Percentiles rank a stretch among this genome's conserved stretches.
Conservation (phyloP, 2,329 filamentous ascomycete species). For the Blastomyces gilchristii region DNA sequence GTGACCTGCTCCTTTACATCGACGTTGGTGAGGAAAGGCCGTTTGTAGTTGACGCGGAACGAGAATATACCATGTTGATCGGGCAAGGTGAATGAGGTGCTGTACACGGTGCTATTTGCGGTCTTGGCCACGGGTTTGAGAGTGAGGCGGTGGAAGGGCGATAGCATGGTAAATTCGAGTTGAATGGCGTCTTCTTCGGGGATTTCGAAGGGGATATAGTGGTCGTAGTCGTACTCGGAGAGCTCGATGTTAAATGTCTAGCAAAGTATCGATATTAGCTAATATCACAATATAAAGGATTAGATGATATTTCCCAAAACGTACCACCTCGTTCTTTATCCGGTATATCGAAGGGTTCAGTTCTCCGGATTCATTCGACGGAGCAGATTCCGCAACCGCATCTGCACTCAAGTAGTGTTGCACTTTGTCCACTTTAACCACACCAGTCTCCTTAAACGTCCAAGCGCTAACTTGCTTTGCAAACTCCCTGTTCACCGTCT, state of each 20-base stretch:
- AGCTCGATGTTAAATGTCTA: conserved; percentile 80
- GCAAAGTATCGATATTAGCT: background rate
- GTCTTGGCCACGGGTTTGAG: conserved; percentile 52
- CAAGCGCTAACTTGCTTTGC: conserved; percentile 78
- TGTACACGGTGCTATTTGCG: conserved; percentile 61
- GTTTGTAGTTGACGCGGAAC: conserved; percentile 94
- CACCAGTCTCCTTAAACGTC: conserved; percentile 90
- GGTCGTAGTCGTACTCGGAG: conserved; percentile 69
- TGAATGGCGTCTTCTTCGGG: conserved; percentile 66
- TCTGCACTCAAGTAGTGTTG: conserved; percentile 58
- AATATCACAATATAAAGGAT: conserved; percentile 18
- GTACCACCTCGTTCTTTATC: conserved; percentile 91
- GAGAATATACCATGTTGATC: conserved; percentile 99
- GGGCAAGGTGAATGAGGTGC: conserved; percentile 66
- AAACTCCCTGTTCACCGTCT: conserved; percentile 74
- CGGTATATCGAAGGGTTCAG: conserved; percentile 80
- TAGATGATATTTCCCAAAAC: conserved; percentile 32
- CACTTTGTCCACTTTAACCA: conserved; percentile 72
- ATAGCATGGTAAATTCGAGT: conserved; percentile 97
- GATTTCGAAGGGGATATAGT: conserved; percentile 63
- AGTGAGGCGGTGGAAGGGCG: conserved; percentile 83
- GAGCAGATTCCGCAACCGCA: conserved; percentile 43
- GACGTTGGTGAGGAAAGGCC: conserved; percentile 76
- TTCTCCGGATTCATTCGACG: conserved; percentile 36
- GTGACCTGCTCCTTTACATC: conserved; percentile 94